Conservation (phyloP, 2,329 filamentous ascomycete species). For the Magnaporthales sp. region DNA sequence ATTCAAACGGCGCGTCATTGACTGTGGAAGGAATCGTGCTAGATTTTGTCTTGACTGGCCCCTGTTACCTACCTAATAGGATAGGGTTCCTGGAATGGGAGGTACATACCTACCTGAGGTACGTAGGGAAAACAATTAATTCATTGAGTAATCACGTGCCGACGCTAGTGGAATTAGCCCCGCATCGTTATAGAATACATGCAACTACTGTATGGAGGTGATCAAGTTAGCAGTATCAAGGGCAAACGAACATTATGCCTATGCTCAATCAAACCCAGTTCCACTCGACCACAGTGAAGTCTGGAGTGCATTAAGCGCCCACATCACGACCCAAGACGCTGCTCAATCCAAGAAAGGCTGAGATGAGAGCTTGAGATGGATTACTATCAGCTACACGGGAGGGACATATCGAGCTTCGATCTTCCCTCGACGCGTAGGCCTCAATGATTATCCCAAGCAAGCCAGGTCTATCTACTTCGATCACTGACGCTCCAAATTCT, state of each 20-base stretch:
- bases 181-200: neutral
- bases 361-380: slow-evolving; percentile 15
- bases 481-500: slow-evolving; percentile 11
- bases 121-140: too few species aligned
- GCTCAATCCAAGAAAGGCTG: neutral
- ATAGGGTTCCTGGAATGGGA: too few species aligned
- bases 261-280: neutral
- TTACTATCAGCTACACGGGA: slow-evolving; percentile 49
- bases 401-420: slow-evolving; percentile 54
- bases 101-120: too few species aligned
- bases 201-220: neutral
- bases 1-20: neutral
- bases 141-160: too few species aligned
- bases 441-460: slow-evolving; percentile 5
- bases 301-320: neutral
- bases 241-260: too few species aligned
- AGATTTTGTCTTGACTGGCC: neutral
- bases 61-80: neutral
- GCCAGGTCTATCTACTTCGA: neutral
- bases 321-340: neutral
- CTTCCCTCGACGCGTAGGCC: slow-evolving; percentile 42
- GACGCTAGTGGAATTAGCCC: neutral
- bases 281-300: neutral
- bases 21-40: neutral
- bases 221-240: neutral